These are phyloP conservation scores for Xylariaceae sp. DNA, from an alignment of 2,329 filamentous ascomycete species.

Conservation along the genomic window DNA sequence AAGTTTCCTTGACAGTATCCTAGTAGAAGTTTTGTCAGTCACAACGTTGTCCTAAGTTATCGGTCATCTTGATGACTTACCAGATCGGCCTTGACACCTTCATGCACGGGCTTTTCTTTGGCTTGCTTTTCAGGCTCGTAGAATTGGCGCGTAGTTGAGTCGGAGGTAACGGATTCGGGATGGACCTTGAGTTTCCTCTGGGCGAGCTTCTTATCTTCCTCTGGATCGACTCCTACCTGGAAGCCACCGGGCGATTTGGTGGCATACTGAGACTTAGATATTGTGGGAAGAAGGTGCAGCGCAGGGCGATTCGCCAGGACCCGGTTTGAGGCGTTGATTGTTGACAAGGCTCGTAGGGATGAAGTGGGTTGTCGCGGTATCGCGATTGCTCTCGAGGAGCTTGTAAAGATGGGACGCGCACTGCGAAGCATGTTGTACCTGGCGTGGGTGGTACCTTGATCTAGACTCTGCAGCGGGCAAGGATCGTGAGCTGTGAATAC, in stretches of 20 bases:
- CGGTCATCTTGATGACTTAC: slow-evolving; percentile 40
- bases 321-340: neutral
- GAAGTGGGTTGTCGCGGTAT: slow-evolving; percentile 8
- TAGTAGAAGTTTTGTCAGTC: slow-evolving; percentile 28
- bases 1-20: slow-evolving; percentile 65
- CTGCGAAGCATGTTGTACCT: slow-evolving; percentile 23
- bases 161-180: slow-evolving; percentile 56
- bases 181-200: slow-evolving; percentile 53
- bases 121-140: slow-evolving; percentile 32
- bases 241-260: slow-evolving; percentile 22
- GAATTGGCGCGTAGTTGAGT: slow-evolving; percentile 51
- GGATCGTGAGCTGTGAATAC: too few relatives aligned
- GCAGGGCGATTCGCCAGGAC: neutral
- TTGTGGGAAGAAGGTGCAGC: slow-evolving; percentile 6
- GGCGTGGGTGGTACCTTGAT: neutral
- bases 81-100: slow-evolving; percentile 44
- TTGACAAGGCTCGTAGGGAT: slow-evolving; percentile 2
- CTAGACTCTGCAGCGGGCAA: neutral
- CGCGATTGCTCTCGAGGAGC: slow-evolving; percentile 15
- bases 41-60: too few relatives aligned
- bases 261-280: slow-evolving; percentile 22
- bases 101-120: slow-evolving; percentile 23
- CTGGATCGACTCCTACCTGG: slow-evolving; percentile 41
- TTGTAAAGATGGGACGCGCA: slow-evolving; percentile 18
- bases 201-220: slow-evolving; percentile 51